These are phyloP conservation scores for Corchorus capsularis DNA, from an alignment of 345 rosid species.

Conservation along the genomic window DNA sequence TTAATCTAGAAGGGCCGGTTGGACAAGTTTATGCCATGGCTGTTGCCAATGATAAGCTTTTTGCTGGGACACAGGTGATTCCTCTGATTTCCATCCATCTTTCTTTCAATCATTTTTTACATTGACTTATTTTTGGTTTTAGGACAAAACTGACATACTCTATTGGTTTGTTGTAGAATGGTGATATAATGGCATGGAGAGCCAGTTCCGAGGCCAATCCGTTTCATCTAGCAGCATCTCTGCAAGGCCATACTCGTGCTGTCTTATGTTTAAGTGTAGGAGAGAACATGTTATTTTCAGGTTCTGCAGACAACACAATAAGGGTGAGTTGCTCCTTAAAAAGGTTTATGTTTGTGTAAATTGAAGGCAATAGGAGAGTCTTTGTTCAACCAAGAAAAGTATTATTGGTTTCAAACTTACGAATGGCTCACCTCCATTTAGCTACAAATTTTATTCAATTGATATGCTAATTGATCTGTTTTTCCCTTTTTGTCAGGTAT, in stretches of 20 bases:
- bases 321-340: not conserved
- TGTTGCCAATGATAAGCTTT: not conserved
- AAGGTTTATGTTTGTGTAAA: not conserved
- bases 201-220: not conserved
- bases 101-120: not conserved
- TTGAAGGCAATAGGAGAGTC: not conserved
- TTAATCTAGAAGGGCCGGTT: not conserved
- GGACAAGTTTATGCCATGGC: not conserved
- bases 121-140: not conserved
- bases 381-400: not conserved
- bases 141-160: not conserved
- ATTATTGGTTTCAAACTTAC: not conserved
- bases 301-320: constrained; percentile 22
- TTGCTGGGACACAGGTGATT: not conserved
- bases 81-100: not conserved
- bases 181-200: constrained; percentile 8
- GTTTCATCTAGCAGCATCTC: not conserved
- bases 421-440: not conserved
- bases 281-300: constrained; percentile 12
- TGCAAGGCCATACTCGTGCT: not conserved
- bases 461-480: not conserved
- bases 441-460: not conserved
- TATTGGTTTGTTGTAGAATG: not conserved
- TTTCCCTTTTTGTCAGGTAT: not conserved
- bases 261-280: constrained; percentile 15